A percentile compares a stretch with the other conserved stretches of the same genome.
Evolutionary conservation across 768 basidiomycete species (phyloP).

Genomic region (Russula emetica): DNA sequence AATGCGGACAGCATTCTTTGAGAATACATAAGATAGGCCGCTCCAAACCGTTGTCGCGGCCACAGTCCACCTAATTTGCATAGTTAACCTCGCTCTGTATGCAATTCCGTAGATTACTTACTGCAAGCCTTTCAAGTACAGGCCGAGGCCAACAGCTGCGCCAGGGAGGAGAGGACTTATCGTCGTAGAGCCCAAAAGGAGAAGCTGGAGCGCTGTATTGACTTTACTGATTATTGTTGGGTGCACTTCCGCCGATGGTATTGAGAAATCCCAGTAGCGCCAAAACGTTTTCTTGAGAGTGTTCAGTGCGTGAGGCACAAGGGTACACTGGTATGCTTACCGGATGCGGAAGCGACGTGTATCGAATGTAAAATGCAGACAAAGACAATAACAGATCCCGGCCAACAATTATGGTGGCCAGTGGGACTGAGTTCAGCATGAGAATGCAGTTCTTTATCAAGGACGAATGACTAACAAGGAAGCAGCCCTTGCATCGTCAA

Average conservation of each 20-base stretch:
- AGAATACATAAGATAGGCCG: constrained; percentile 76
- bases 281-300: constrained; percentile 72
- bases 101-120: not conserved
- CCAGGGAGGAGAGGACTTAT: constrained; percentile 76
- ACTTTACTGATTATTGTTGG: constrained; percentile 96
- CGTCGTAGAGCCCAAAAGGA: constrained; percentile 87
- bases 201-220: constrained; percentile 88
- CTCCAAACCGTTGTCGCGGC: constrained; percentile 91
- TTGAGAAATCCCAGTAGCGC: constrained; percentile 94
- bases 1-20: constrained; percentile 68
- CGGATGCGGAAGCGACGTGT: constrained; percentile 80
- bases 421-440: constrained; percentile 54
- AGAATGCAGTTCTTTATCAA: not conserved
- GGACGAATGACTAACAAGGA: constrained; percentile 52
- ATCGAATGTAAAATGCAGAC: constrained; percentile 91
- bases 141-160: constrained; percentile 50
- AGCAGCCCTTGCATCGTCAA: constrained; percentile 79
- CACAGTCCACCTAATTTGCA: constrained; percentile 63
- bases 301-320: constrained; percentile 16
- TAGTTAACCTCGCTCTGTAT: not conserved
- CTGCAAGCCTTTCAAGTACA: constrained; percentile 62
- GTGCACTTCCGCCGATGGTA: constrained; percentile 91
- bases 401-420: constrained; percentile 83
- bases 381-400: constrained; percentile 82
- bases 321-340: constrained; percentile 45